Base-by-base conservation (phyloP, 192 early-diverging fungal genomes). In the Umbelopsis isabellina region DNA sequence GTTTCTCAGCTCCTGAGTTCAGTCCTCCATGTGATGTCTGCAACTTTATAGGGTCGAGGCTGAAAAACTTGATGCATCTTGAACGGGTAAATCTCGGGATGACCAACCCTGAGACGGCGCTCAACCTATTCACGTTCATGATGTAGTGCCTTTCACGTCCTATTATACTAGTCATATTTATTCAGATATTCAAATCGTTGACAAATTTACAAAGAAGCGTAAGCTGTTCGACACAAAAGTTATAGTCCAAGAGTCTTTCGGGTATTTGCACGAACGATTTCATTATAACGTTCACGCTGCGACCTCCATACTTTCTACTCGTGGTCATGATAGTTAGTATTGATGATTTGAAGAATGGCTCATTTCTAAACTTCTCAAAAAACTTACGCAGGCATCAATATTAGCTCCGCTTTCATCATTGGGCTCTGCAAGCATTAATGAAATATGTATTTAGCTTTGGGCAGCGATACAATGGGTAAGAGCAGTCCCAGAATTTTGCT, bases 361-460 rank as follows among this genome's bases (percentile, higher is more conserved):
- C 13, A 52, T 12, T 65, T 0, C 2, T 15, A 46, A 46, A 53
- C n/a, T 10, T 6, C 23, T 61, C 6, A 1, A 9, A 41, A 41
- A 41, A 81, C 88, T 83, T 86, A 90, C 88, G 83, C 94, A 93
- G 46, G 96, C 96, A 83, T 99, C 97, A 55, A 99, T 92, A 68
- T 97, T 97, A n/a, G 97, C 97, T 22, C 93, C 92, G 85, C 93
- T 95, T 75, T 99, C 97, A 77, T 96, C 95, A 72, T 99, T 99
- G 13, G 97, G 97, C 80, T 99, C 97, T 77, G 65, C 11, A 12
- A 3, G 1, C 46, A 37, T 15, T 15, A 16, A 30, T 2, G 3
- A 7, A 8, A 49, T 53, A 9, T 22, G 16, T n/a, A 27, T 45
- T 70, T 0, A 41, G 0, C 2, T 5, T 67, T 22, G 6, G 7